Evolutionary conservation across 129 eudicot species (phyloP).

Genomic region (Dittrichia graveolens): DNA sequence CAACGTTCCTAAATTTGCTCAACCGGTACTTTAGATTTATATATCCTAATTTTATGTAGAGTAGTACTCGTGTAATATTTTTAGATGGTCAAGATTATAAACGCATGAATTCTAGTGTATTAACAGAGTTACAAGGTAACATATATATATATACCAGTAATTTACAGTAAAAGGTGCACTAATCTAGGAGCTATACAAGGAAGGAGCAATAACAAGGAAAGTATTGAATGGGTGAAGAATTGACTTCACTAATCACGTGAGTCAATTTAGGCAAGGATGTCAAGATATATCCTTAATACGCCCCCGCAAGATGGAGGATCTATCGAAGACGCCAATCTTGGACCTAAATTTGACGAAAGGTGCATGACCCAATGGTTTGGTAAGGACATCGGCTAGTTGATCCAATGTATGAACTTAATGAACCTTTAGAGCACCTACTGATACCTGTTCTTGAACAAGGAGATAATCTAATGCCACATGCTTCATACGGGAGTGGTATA

Average conservation of each 20-base stretch:
- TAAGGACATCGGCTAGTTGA: constrained; percentile 1
- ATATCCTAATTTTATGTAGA: too few species aligned
- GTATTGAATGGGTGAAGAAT: background rate
- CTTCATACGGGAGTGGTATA: background rate
- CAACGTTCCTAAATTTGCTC: too few species aligned
- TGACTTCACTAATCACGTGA: background rate
- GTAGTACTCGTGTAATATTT: too few species aligned
- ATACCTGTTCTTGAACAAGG: background rate
- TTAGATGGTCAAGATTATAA: too few species aligned
- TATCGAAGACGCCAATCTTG: constrained; percentile 13
- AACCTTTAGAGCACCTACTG: background rate
- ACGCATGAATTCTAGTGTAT: background rate
- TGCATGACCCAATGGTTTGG: background rate
- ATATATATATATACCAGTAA: too few species aligned
- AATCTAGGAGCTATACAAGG: background rate
- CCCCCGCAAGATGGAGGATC: constrained; percentile 25
- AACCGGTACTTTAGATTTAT: too few species aligned
- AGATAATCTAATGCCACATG: too few species aligned
- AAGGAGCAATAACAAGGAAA: background rate
- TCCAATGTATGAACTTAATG: background rate
- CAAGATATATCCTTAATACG: background rate
- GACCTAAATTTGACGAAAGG: background rate
- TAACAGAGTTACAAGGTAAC: background rate
- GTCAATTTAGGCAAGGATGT: background rate
- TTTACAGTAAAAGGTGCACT: background rate